These are phyloP conservation scores for Fraxinus albicans DNA, from an alignment of 305 asterid species.

Conservation along the genomic window DNA sequence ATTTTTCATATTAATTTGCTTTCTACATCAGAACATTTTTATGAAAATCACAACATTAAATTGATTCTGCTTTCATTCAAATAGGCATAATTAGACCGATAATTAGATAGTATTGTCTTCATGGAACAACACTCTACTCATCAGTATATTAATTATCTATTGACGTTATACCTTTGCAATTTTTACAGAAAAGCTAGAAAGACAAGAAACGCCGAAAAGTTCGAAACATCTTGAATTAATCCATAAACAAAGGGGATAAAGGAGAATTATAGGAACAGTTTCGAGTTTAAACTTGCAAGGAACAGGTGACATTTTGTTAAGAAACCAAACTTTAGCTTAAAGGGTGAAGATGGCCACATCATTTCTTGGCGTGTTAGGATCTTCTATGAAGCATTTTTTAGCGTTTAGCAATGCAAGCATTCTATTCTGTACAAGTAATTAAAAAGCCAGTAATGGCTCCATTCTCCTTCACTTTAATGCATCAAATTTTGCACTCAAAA, in stretches of 20 bases:
- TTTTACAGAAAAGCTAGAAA: neutral
- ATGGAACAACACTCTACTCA: too few relatives aligned
- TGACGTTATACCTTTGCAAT: neutral
- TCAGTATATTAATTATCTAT: too few relatives aligned
- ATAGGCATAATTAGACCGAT: too few relatives aligned
- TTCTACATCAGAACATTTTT: too few relatives aligned
- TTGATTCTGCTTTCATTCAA: neutral
- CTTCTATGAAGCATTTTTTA: conserved; percentile 1
- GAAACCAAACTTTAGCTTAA: conserved; percentile 23
- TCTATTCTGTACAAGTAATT: conserved; percentile 12
- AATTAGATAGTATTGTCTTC: too few relatives aligned
- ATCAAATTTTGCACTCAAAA: neutral
- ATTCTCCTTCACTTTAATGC: neutral
- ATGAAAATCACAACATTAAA: too few relatives aligned
- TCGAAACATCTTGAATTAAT: neutral
- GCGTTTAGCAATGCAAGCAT: conserved; percentile 15
- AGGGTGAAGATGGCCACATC: conserved; percentile 27
- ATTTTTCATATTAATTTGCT: too few relatives aligned
- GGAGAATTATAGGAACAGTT: neutral
- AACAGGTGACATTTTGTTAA: conserved; percentile 34
- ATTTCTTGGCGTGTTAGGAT: conserved; percentile 55
- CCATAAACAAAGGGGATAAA: neutral
- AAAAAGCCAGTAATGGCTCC: conserved; percentile 1
- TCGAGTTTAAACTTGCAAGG: conserved; percentile 54
- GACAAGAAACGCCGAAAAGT: neutral